Percentiles rank a stretch among this genome's conserved stretches.
phyloP scores from a whole-genome alignment of 352 stramenopile genomes.

The Poterioochromonas sp. region DNA sequence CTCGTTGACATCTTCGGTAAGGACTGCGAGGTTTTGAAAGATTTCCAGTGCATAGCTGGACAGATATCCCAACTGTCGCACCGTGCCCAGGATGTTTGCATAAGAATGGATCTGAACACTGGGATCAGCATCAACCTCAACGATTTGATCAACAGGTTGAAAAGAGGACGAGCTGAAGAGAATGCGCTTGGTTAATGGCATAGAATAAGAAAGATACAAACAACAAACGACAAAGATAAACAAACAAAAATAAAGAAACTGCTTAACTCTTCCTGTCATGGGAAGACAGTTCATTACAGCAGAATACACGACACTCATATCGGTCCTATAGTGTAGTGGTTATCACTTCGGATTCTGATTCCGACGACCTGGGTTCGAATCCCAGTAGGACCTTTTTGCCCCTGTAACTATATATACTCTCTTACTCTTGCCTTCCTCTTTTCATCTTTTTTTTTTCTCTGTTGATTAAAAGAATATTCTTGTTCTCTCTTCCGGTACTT shows the following conservation, averaged over 20 bases:
- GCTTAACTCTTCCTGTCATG: no score
- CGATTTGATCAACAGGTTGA: not conserved
- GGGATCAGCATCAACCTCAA: not conserved
- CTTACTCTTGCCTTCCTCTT: no score
- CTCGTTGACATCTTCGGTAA: not conserved
- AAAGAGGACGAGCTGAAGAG: not conserved
- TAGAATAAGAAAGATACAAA: no score
- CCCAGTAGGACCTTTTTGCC: constrained; percentile 52
- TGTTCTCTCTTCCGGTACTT: no score
- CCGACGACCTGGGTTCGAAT: constrained; percentile 64
- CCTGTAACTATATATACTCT: no score
- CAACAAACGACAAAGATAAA: no score
- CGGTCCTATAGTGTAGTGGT: constrained; percentile 60
- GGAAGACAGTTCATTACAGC: no score
- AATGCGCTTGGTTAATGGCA: constrained; percentile 15
- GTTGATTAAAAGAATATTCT: no score
- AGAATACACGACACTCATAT: no score
- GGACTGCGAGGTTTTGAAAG: not conserved
- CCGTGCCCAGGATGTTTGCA: not conserved
- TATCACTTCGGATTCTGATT: constrained; percentile 75
- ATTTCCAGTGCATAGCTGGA: not conserved
- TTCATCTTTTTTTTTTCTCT: no score
- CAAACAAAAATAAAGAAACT: no score
- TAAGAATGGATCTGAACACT: not conserved
- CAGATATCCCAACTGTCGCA: not conserved